These are phyloP conservation scores for Allantophomopsis cytisporea DNA, from an alignment of 2,329 filamentous ascomycete genomes.

Conservation along the genomic window DNA sequence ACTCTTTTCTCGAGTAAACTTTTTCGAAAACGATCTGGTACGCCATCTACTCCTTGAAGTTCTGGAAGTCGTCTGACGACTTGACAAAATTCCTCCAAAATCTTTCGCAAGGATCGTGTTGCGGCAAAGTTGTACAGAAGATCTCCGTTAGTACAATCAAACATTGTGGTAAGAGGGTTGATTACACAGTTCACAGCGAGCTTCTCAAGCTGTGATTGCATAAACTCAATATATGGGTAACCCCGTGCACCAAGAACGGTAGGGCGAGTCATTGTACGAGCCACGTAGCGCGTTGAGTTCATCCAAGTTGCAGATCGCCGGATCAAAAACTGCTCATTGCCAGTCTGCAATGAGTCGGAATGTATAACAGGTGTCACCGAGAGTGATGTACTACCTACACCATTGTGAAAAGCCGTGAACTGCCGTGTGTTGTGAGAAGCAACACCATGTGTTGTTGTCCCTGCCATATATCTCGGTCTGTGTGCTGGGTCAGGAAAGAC, in stretches of 20 bases:
- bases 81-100: slow-evolving; percentile 61
- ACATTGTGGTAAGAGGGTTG: slow-evolving; percentile 68
- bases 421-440: slow-evolving; percentile 23
- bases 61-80: slow-evolving; percentile 69
- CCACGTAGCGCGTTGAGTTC: slow-evolving; percentile 39
- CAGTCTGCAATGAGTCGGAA: not conserved
- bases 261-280: slow-evolving; percentile 48
- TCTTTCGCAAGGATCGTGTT: slow-evolving; percentile 50
- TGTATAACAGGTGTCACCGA: slow-evolving; percentile 12
- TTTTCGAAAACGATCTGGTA: slow-evolving; percentile 34
- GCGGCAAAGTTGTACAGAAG: slow-evolving; percentile 55
- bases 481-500: slow-evolving; percentile 53
- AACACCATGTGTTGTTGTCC: slow-evolving; percentile 21
- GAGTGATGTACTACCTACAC: slow-evolving; percentile 20
- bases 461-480: slow-evolving; percentile 59
- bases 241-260: slow-evolving; percentile 47
- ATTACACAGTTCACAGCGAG: slow-evolving; percentile 64
- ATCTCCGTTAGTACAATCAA: slow-evolving; percentile 63
- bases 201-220: slow-evolving; percentile 65
- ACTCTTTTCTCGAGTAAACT: slow-evolving; percentile 49
- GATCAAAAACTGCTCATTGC: slow-evolving; percentile 5
- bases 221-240: slow-evolving; percentile 44
- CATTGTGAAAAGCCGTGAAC: slow-evolving; percentile 24
- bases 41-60: slow-evolving; percentile 33
- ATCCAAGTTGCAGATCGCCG: slow-evolving; percentile 17